These are phyloP conservation scores for Rutstroemia sp. DNA, from an alignment of 2,329 filamentous ascomycete species.

Conservation along the genomic window DNA sequence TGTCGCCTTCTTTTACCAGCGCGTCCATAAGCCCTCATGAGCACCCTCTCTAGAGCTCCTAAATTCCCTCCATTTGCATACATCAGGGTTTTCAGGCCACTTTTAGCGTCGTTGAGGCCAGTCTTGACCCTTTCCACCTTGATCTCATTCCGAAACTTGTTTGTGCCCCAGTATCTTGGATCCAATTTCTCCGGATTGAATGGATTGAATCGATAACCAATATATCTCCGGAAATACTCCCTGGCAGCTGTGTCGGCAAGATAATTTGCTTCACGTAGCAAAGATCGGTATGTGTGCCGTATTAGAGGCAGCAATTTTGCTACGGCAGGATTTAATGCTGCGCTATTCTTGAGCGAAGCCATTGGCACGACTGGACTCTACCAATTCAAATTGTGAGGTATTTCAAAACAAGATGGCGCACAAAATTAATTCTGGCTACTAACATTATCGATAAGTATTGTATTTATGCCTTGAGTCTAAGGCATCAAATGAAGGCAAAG, in stretches of 20 bases:
- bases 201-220: constrained; percentile 40
- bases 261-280: constrained; percentile 55
- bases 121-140: background rate
- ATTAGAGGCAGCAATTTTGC: background rate
- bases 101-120: constrained; percentile 34
- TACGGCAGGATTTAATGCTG: no score
- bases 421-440: no score
- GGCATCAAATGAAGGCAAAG: no score
- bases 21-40: constrained; percentile 46
- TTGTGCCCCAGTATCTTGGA: background rate
- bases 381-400: no score
- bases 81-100: constrained; percentile 40
- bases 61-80: constrained; percentile 47
- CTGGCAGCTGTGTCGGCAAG: constrained; percentile 45
- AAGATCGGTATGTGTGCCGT: constrained; percentile 46
- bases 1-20: constrained; percentile 43
- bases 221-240: constrained; percentile 35
- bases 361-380: no score
- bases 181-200: background rate
- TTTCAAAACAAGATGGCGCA: no score
- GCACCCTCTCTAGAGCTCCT: constrained; percentile 39
- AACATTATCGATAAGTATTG: no score
- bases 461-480: no score
- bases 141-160: background rate
- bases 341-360: no score